A percentile compares a stretch with the other conserved stretches of the same genome.
Conservation (phyloP, 495 filamentous ascomycete species). For the Letharia columbiana region DNA sequence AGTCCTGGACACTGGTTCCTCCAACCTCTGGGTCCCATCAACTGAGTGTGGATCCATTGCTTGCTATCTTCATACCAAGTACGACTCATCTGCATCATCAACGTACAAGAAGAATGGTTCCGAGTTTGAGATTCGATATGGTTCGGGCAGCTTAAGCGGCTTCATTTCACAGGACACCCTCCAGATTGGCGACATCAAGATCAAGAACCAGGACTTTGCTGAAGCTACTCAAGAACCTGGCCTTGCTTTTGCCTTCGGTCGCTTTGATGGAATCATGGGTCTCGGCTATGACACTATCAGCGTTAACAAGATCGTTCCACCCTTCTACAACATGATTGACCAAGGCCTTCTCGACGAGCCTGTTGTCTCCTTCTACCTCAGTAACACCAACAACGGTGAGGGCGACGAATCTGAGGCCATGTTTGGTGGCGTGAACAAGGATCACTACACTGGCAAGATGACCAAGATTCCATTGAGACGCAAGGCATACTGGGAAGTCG, state of each 20-base stretch:
- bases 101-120: slow-evolving; percentile 93
- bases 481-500: slow-evolving; percentile 99
- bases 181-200: slow-evolving; percentile 76
- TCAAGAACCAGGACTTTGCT: slow-evolving; percentile 87
- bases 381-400: slow-evolving; percentile 57
- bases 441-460: slow-evolving; percentile 82
- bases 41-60: slow-evolving; percentile 87
- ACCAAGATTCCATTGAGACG: slow-evolving; percentile 88
- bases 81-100: slow-evolving; percentile 81
- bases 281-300: slow-evolving; percentile 92
- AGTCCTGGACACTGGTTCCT: slow-evolving; percentile 96
- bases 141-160: slow-evolving; percentile 88
- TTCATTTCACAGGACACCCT: slow-evolving; percentile 84
- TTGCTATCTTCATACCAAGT: slow-evolving; percentile 95
- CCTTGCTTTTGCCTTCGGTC: slow-evolving; percentile 93
- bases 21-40: slow-evolving; percentile 98
- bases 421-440: slow-evolving; percentile 85
- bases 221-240: slow-evolving; percentile 93
- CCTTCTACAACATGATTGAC: slow-evolving; percentile 91
- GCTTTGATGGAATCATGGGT: slow-evolving; percentile 96
- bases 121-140: slow-evolving; percentile 88
- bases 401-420: slow-evolving; percentile 75
- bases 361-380: slow-evolving; percentile 94
- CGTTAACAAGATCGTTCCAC: slow-evolving; percentile 87
- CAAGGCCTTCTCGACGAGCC: slow-evolving; percentile 84